Evolutionary conservation across 2,329 filamentous ascomycete genomes (phyloP), one percentile per base, ranked within the genome.

Genomic region (Stemphylium beticola): DNA sequence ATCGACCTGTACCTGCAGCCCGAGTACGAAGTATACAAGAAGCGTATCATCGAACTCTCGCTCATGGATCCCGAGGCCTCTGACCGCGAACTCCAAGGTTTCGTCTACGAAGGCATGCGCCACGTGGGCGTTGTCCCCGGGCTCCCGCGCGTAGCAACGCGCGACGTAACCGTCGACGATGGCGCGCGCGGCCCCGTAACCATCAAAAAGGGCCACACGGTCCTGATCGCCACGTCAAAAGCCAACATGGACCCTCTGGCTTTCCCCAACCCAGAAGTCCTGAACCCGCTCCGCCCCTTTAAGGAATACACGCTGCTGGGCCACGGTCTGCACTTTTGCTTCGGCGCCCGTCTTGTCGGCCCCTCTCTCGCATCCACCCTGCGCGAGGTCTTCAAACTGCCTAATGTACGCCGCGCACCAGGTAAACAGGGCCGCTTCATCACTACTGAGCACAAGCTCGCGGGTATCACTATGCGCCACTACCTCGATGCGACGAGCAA

Each of bases 31-130:
- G 53, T 77, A 43, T 82, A 82, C 73, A 83, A 82, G 65, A 72
- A 72, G 1, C 80, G 81, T 29, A 82, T 84, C 52, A 66, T 83
- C 18, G 74, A 82, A 62, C 76, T 83, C 15, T 76, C 81, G 1
- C 75, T 82, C 54, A 75, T 74, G 58, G 74, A 80, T 38, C 72
- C 78, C 4, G 68, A 69, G 4, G 69, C 71, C 1, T 76, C 81
- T 89, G 78, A 91, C 91, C 57, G 61, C 2, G 81, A 83, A 61
- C 75, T 83, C 1, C 78, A 81, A 58, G 81, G 81, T 11, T 84
- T 81, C 66, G 81, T 83, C 2, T 82, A 77, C 58, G 82, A 84
- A 65, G 82, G 81, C 37, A 83, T 83, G 79, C 78, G 82, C 10
- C 81, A 82, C 61, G 78, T 79, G 5, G 79, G 80, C 15, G 78